phyloP scores from a whole-genome alignment of 2,329 filamentous ascomycete genomes.

The Triangularia verruculosa region DNA sequence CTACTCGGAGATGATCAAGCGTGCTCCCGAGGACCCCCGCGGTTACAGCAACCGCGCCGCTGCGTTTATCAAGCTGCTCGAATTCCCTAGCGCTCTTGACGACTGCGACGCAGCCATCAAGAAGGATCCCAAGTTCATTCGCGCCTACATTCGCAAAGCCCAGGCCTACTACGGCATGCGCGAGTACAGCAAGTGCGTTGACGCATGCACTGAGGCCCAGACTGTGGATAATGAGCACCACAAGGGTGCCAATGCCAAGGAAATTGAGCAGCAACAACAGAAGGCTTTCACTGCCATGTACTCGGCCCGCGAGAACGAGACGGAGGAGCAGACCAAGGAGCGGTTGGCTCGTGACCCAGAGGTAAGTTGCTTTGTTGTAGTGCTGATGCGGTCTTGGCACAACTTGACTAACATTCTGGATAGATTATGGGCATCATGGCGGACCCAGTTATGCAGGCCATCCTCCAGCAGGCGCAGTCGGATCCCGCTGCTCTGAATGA shows the following conservation, averaged over 20 bases:
- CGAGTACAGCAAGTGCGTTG: conserved; percentile 92
- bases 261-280: conserved; percentile 92
- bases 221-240: conserved; percentile 69
- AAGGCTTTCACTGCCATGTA: conserved; percentile 92
- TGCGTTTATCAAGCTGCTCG: conserved; percentile 93
- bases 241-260: conserved; percentile 74
- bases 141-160: conserved; percentile 93
- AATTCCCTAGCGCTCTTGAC: conserved; percentile 87
- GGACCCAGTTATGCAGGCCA: conserved; percentile 96
- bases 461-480: conserved; percentile 92
- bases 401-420: conserved; percentile 29
- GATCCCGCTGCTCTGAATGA: conserved; percentile 91
- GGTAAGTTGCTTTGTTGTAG: conserved; percentile 50
- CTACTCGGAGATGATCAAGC: conserved; percentile 96
- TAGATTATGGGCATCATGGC: conserved; percentile 86
- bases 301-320: conserved; percentile 85
- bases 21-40: conserved; percentile 84
- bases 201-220: conserved; percentile 78
- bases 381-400: not conserved
- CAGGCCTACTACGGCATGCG: conserved; percentile 97
- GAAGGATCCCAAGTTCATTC: conserved; percentile 87
- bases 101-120: conserved; percentile 92
- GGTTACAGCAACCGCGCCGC: conserved; percentile 97
- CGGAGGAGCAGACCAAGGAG: conserved; percentile 91
- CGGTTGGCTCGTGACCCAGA: conserved; percentile 87